Base-by-base conservation (phyloP, 129 eudicot genomes). In the Erigeron canadensis region DNA sequence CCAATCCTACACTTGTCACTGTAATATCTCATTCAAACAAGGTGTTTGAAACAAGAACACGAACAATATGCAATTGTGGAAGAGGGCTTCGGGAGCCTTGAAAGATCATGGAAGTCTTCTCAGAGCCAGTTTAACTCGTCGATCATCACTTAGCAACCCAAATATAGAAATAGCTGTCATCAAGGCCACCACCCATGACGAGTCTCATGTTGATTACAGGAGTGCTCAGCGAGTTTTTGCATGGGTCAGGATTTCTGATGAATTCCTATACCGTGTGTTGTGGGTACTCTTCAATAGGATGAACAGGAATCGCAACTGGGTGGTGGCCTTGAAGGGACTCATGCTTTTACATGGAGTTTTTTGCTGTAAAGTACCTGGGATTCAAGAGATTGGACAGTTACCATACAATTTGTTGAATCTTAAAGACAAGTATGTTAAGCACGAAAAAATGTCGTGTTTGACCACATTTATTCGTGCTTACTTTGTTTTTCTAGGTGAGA, bases 131-230 rank as follows among this genome's bases (percentile, higher is more conserved):
- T 28, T 92, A 9, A 61, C 84, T 2, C 48, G 70, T 16, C 77
- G 87, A 13, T 70, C 96, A 0, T 8, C 75, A 13, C 83, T 72
- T 72, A 84, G 88, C 59, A 76, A 89, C 66, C 88, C 91, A 0
- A 85, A 79, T 13, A 77, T 89, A 19, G 87, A 85, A 72, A 73
- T 70, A 0, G 83, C 87, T 9, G 81, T 89, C 63, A 93, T 89
- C 16, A 83, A 79, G 55, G 87, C 98, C 55, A 93, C 98, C 43
- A 81, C 75, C 77, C 96, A 87, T 51, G 80, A 93, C 38, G 87
- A 79, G 15, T 21, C 77, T 23, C 38, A 19, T 51, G 17, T 89
- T 60, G 84, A 89, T 71, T 74, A 69, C 77, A 77, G 75, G 13
- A 78, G 74, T 56, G 22, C 69, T 10, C 84, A 84, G 45, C 77